These are phyloP conservation scores for Brassica nigra DNA, from an alignment of 345 rosid genomes.

Conservation along the genomic window DNA sequence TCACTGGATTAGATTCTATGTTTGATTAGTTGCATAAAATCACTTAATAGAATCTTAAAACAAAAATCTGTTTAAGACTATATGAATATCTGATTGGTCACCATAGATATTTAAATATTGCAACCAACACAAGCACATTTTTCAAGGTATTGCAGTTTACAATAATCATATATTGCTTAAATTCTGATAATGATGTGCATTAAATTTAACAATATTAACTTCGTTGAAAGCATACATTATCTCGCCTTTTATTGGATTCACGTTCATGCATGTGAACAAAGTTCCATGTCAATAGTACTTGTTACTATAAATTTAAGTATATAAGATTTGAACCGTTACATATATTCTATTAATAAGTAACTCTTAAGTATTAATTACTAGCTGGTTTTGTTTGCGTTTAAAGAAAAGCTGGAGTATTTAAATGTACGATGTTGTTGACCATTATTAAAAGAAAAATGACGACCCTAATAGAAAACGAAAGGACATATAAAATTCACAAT, in stretches of 20 bases:
- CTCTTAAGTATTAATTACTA: background rate
- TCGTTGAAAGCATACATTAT: slow-evolving; percentile 4
- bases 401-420: slow-evolving; percentile 20
- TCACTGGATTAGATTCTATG: no score
- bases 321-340: background rate
- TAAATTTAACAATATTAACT: background rate
- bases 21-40: no score
- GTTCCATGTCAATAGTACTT: background rate
- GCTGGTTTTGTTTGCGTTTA: slow-evolving; percentile 25
- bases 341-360: background rate
- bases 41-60: no score
- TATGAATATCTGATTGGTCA: background rate
- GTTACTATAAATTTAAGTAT: background rate
- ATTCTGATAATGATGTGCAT: slow-evolving; percentile 5
- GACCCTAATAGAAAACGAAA: slow-evolving; percentile 14
- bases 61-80: background rate
- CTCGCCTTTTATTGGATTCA: slow-evolving; percentile 17
- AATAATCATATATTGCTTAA: background rate
- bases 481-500: slow-evolving; percentile 9
- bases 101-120: background rate
- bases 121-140: background rate
- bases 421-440: slow-evolving; percentile 24
- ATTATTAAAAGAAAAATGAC: background rate
- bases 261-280: slow-evolving; percentile 30
- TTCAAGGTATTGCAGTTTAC: background rate